These are phyloP conservation scores for Akanthomyces uredinophilus DNA, from an alignment of 2,329 filamentous ascomycete genomes.

Conservation along the genomic window DNA sequence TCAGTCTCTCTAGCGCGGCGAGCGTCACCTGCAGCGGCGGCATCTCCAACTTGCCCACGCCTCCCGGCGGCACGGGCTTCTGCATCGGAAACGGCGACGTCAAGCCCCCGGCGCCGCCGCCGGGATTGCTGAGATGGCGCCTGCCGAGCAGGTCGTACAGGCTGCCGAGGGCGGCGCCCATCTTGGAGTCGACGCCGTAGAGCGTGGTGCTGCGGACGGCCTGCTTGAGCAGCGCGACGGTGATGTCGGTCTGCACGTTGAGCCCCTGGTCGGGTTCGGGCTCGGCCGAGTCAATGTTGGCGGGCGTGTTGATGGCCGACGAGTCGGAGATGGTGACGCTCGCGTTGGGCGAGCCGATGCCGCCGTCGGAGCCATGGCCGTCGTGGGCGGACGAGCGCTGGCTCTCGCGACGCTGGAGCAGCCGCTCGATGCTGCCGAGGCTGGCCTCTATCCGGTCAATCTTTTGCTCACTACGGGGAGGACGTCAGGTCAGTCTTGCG, in stretches of 20 bases:
- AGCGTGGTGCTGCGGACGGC: constrained; percentile 45
- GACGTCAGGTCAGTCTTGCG: not conserved
- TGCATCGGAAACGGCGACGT: constrained; percentile 43
- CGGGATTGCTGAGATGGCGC: constrained; percentile 30
- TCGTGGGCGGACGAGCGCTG: constrained; percentile 35
- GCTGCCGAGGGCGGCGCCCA: constrained; percentile 48
- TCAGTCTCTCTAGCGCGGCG: constrained; percentile 42
- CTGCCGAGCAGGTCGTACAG: constrained; percentile 49
- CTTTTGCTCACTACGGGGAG: constrained; percentile 43
- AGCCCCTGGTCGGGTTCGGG: constrained; percentile 36
- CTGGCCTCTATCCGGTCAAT: constrained; percentile 44
- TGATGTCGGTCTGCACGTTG: constrained; percentile 47
- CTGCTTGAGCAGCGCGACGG: constrained; percentile 48
- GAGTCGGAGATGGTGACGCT: constrained; percentile 11
- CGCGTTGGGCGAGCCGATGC: constrained; percentile 6
- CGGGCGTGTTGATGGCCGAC: constrained; percentile 13
- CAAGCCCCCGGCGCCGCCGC: constrained; percentile 17
- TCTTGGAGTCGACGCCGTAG: constrained; percentile 42
- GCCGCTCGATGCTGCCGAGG: constrained; percentile 39
- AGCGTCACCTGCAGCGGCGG: constrained; percentile 49
- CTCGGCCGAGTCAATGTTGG: constrained; percentile 11
- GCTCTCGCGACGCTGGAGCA: constrained; percentile 34
- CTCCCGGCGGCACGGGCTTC: constrained; percentile 40
- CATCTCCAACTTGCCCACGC: constrained; percentile 45
- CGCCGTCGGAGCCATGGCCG: constrained; percentile 34